These are phyloP conservation scores for Apocynum venetum DNA, from an alignment of 257 asterid species.

Conservation along the genomic window DNA sequence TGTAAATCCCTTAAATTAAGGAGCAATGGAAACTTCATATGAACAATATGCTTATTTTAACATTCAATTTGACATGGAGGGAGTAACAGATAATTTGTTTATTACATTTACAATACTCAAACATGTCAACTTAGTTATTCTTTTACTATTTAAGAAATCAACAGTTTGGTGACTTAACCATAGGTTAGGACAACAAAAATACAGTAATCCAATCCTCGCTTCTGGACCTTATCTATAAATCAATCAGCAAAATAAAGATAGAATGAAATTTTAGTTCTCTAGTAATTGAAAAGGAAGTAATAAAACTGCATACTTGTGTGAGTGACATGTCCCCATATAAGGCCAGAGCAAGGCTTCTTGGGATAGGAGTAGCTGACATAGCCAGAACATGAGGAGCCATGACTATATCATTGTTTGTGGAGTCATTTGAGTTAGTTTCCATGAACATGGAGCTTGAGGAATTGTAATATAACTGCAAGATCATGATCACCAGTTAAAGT, in stretches of 20 bases:
- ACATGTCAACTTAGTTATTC: not conserved
- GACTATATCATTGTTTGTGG: conserved; percentile 31
- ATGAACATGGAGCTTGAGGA: conserved; percentile 47
- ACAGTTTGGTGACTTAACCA: not conserved
- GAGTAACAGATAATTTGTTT: not conserved
- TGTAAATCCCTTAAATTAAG: too few species aligned
- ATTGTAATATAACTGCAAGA: conserved; percentile 71
- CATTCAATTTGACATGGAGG: too few species aligned
- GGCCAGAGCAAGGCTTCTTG: conserved; percentile 93
- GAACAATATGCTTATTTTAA: too few species aligned
- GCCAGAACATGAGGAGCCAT: conserved; percentile 98
- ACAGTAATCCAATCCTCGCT: not conserved
- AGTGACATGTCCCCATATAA: conserved; percentile 95
- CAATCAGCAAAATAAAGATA: not conserved
- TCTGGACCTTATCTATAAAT: not conserved
- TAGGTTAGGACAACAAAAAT: not conserved
- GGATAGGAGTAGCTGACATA: conserved; percentile 98
- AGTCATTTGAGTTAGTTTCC: conserved; percentile 37
- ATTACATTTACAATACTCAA: not conserved
- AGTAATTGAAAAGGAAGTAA: conserved; percentile 10
- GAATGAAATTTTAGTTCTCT: conserved; percentile 3
- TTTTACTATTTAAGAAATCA: not conserved
- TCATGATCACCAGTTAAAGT: conserved; percentile 20
- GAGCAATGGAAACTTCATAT: too few species aligned
- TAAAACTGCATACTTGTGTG: conserved; percentile 66